A percentile compares a stretch with the other conserved stretches of the same genome.
Evolutionary conservation across 129 eudicot species (phyloP).

Genomic region (Escallonia rubra): DNA sequence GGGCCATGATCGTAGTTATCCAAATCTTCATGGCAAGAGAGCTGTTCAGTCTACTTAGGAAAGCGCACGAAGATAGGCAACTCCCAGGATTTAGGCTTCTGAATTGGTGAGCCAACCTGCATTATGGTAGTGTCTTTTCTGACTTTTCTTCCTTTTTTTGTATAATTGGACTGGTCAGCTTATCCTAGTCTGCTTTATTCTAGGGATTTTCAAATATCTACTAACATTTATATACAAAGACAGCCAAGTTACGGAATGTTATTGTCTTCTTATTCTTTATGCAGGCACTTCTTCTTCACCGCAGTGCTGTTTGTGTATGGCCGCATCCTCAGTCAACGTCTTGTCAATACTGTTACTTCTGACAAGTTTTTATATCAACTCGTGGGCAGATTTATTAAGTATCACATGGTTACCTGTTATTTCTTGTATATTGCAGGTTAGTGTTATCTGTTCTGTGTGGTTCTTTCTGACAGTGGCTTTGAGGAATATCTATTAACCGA

Average conservation of each 20-base stretch:
- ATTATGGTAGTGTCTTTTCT: neutral
- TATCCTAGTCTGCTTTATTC: neutral
- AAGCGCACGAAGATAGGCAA: conserved; percentile 59
- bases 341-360: conserved; percentile 75
- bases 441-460: conserved; percentile 14
- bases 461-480: conserved; percentile 12
- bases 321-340: conserved; percentile 83
- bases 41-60: conserved; percentile 64
- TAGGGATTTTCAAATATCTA: neutral
- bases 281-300: conserved; percentile 96
- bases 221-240: neutral
- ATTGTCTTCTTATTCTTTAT: conserved; percentile 8
- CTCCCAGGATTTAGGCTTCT: conserved; percentile 81
- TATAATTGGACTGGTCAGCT: neutral
- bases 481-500: neutral
- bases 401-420: conserved; percentile 92
- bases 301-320: conserved; percentile 94
- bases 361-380: conserved; percentile 70
- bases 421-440: conserved; percentile 86
- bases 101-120: conserved; percentile 54
- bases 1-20: conserved; percentile 82
- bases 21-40: conserved; percentile 90
- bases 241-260: conserved; percentile 1
- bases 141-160: neutral
- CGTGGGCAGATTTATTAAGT: conserved; percentile 71